Conservation (phyloP, 148 eudicot genomes). For the Camellia sinensis region DNA sequence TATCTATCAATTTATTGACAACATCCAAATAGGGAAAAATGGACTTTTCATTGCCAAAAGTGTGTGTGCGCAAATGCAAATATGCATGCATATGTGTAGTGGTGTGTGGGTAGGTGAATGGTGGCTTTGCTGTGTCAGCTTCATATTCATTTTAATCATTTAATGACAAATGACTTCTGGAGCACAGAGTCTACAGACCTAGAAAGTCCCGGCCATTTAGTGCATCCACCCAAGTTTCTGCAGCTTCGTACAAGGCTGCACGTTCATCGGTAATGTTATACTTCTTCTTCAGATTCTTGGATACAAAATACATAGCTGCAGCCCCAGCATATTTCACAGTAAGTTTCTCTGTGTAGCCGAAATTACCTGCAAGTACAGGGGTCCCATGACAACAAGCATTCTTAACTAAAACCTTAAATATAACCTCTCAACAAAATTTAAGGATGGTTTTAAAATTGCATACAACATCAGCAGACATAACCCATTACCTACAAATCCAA, state of each 20-base stretch:
- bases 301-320: constrained; percentile 70
- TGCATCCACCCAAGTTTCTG: constrained; percentile 81
- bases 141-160: not conserved
- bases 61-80: not conserved
- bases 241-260: constrained; percentile 62
- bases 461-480: not conserved
- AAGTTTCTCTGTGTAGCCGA: constrained; percentile 56
- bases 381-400: constrained; percentile 5
- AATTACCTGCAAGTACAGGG: constrained; percentile 47
- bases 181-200: constrained; percentile 46
- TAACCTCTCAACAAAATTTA: not conserved
- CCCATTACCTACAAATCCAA: not conserved
- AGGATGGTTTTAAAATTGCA: not conserved
- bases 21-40: not conserved
- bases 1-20: not conserved
- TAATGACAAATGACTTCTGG: not conserved
- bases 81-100: not conserved
- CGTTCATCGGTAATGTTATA: constrained; percentile 74
- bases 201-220: constrained; percentile 60
- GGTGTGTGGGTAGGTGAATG: not conserved
- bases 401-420: not conserved
- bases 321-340: constrained; percentile 72
- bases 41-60: not conserved
- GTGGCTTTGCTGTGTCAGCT: not conserved
- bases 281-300: constrained; percentile 73